Evolutionary conservation across 441 rosid genomes (phyloP).

Genomic region (Bruguiera hainesii): DNA sequence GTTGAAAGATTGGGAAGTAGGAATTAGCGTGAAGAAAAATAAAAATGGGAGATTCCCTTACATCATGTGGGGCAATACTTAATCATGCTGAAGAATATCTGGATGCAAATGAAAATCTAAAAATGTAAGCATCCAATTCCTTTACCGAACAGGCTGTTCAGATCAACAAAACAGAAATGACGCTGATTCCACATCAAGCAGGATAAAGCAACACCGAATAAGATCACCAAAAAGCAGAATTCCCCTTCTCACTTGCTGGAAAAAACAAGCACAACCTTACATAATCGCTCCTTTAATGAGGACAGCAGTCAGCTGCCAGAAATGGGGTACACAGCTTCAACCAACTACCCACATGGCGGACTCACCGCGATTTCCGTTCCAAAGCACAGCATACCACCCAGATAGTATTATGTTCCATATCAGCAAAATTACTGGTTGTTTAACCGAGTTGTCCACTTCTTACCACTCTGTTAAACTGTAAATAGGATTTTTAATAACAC

Average conservation of each 20-base stretch:
- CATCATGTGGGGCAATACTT: too few relatives aligned
- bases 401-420: constrained; percentile 8
- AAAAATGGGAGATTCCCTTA: too few relatives aligned
- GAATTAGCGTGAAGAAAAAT: too few relatives aligned
- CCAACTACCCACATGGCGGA: constrained; percentile 24
- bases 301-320: constrained; percentile 35
- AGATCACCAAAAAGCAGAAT: constrained; percentile 1
- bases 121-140: too few relatives aligned
- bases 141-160: too few relatives aligned
- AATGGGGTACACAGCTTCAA: constrained; percentile 34
- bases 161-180: too few relatives aligned
- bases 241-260: constrained; percentile 11
- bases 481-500: too few relatives aligned
- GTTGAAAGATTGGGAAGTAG: too few relatives aligned
- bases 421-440: constrained; percentile 27
- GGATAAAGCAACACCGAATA: too few relatives aligned
- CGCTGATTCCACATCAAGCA: too few relatives aligned
- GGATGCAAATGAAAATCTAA: too few relatives aligned
- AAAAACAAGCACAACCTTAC: constrained; percentile 15
- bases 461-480: not conserved
- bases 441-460: constrained; percentile 17
- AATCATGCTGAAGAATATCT: too few relatives aligned
- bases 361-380: constrained; percentile 10
- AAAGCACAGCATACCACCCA: constrained; percentile 5
- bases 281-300: constrained; percentile 12